Evolutionary conservation across 495 filamentous ascomycete species (phyloP), one percentile per base, ranked within the genome.

Genomic region (Xylaria intraflava): DNA sequence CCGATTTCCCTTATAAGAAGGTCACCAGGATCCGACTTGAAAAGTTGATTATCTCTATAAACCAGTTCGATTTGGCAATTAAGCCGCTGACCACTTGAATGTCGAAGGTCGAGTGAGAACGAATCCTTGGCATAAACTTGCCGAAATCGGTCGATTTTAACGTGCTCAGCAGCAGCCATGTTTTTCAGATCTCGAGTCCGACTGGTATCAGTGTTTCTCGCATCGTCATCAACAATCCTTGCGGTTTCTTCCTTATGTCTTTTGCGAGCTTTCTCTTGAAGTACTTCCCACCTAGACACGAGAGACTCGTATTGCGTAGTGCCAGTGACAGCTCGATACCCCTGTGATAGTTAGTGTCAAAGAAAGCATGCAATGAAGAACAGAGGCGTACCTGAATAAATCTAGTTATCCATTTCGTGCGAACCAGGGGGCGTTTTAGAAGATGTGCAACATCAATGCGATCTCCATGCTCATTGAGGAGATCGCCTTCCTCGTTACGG

Each of bases 361-460:
- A 1, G 36, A 7, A 35, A 38, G 27, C 20, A 9, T 44, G 7
- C 24, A n/a, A 23, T 6, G 45, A 6, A 29, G 2, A 14, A 9
- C 6, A 16, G 20, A 49, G 16, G 62, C 69, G 58, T 67, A 82
- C 86, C 72, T 88, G 90, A 62, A 94, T 81, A 29, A 87, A 87
- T 66, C 89, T 95, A 22, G 84, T 76, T 49, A 97, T 80, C 68
- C 90, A 87, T 66, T 96, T 97, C 48, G 96, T 69, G 45, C 93
- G 80, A 12, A 95, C 86, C 36, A 97, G 71, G 2, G 93, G 93
- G 46, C 91, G 76, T 67, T 95, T 96, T 36, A 97, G 75, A 17
- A 99, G 71, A 65, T 89, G 95, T 10, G 91, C 93, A 51, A 99
- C 93, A 72, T 97, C 92, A 43, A 95, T 93, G 46, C 87, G 85